Base-by-base conservation (phyloP, 2,329 filamentous ascomycete species). In the Cadophora sp. region DNA sequence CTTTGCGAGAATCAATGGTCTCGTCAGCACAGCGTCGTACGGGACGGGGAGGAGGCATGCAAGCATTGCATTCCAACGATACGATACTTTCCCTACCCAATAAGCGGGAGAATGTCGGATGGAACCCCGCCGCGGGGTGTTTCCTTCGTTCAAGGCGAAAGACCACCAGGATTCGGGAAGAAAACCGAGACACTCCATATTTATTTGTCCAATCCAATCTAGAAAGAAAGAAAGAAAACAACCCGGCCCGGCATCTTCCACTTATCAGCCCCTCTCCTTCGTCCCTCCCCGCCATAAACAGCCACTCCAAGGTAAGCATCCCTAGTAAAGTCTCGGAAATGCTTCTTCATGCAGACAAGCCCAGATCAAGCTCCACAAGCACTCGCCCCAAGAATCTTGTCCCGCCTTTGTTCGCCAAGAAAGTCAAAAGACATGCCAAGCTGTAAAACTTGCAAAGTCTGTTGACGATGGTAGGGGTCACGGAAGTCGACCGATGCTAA, bases 321-420 rank as follows among this genome's bases (percentile, higher is more conserved):
- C 31, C 31, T 11, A 16, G 37, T 12, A 43, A 55, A 58, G 29
- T 16, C 31, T 40, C 55, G 55, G 55, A 40, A 58, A 37, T 58
- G 29, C 55, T 37, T 58, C 55, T 58, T 22, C 31, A 14, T 58
- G 14, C 40, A 43, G 40, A 16, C 40, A 43, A 43, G 12, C 40
- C 16, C 55, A 58, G 19, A 9, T 22, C 55, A 58, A 58, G 55
- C 55, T 58, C 29, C 43, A 48, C 43, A 48, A 48, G 43, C 43
- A 48, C 19, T 22, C 11, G 29, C 24, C 40, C 55, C 55, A 58
- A 58, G 31, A 11, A 22, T 24, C 55, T 58, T 58, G 55, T 58
- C 53, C 53, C 53, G 53, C 34, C 27, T 19, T 56, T 34, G 29
- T 31, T 7, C 9, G 53, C 53, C 53, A 56, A 56, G 29, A 8